These are phyloP conservation scores for Carex myosuroides DNA, from an alignment of 176 grass and related monocot genomes.

Conservation along the genomic window DNA sequence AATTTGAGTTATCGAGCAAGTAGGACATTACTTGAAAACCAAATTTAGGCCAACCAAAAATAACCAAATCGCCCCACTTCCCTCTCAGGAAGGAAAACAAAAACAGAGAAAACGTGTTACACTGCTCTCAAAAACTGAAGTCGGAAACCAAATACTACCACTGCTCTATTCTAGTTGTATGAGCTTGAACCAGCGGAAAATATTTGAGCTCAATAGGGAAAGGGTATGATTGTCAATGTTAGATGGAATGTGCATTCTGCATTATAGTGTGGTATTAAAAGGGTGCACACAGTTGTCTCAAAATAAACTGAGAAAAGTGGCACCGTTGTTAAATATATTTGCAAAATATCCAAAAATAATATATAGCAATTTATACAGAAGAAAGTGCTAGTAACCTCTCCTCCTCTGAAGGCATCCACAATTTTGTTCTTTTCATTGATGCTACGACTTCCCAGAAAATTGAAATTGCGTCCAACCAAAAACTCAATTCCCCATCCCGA, in stretches of 20 bases:
- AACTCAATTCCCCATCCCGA: constrained; percentile 43
- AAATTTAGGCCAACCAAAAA: neutral
- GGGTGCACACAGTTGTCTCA: neutral
- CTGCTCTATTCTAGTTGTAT: neutral
- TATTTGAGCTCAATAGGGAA: neutral
- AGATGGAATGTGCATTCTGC: neutral
- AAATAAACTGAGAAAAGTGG: neutral
- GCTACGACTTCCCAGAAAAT: constrained; percentile 30
- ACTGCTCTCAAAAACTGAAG: neutral
- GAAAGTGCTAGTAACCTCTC: constrained; percentile 41
- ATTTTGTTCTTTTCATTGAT: constrained; percentile 52
- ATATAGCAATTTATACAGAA: neutral
- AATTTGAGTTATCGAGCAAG: neutral
- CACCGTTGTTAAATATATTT: neutral
- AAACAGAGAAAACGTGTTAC: neutral
- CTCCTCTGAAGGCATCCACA: constrained; percentile 46
- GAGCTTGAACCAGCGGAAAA: neutral
- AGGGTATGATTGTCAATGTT: neutral
- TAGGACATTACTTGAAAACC: neutral
- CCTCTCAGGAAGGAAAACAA: neutral
- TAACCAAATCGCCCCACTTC: neutral
- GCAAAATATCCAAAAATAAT: neutral
- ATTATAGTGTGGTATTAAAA: neutral
- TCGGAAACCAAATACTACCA: neutral
- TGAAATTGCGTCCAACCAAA: constrained; percentile 38